Evolutionary conservation across 2,329 filamentous ascomycete species (phyloP).

Genomic region (Colletotrichum agaves): DNA sequence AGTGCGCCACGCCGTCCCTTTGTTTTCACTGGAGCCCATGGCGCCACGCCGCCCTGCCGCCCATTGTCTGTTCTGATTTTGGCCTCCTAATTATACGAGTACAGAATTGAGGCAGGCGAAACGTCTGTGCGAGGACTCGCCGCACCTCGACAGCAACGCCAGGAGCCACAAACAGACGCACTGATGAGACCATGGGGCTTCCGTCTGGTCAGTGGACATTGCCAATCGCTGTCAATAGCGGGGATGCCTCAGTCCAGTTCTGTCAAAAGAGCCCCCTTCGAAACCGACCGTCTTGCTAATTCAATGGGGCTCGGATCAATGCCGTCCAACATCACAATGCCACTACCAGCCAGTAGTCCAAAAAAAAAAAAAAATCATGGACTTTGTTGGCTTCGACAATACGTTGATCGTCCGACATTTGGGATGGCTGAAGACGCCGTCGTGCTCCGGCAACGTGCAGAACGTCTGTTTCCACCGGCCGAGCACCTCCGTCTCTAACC

Average conservation of each 20-base stretch:
- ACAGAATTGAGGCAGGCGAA: slow-evolving; percentile 18
- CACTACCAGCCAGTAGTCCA: slow-evolving; percentile 19
- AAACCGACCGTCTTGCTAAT: slow-evolving; percentile 17
- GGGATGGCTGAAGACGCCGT: slow-evolving; percentile 23
- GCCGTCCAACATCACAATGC: slow-evolving; percentile 5
- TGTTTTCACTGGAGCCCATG: slow-evolving; percentile 7
- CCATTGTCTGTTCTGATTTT: slow-evolving; percentile 14
- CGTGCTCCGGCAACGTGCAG: not conserved
- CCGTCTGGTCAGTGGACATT: slow-evolving; percentile 4
- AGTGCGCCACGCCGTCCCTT: slow-evolving; percentile 18
- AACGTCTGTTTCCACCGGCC: slow-evolving; percentile 15
- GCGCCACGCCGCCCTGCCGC: slow-evolving; percentile 7
- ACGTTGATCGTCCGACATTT: slow-evolving; percentile 29
- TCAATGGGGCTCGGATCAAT: slow-evolving; percentile 19
- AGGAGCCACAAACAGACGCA: slow-evolving; percentile 30
- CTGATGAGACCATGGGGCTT: slow-evolving; percentile 21
- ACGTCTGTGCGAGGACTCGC: slow-evolving; percentile 20
- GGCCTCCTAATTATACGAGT: not conserved
- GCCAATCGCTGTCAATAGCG: not conserved
- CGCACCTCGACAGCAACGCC: slow-evolving; percentile 11
- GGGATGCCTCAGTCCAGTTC: slow-evolving; percentile 7
- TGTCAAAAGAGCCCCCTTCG: slow-evolving; percentile 6
- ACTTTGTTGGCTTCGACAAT: slow-evolving; percentile 19
- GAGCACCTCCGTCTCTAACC: not conserved
- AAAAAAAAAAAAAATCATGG: slow-evolving; percentile 26